Evolutionary conservation across 2,329 filamentous ascomycete genomes (phyloP), one percentile per base, ranked within the genome.

Genomic region (Phialocephala subalpina): DNA sequence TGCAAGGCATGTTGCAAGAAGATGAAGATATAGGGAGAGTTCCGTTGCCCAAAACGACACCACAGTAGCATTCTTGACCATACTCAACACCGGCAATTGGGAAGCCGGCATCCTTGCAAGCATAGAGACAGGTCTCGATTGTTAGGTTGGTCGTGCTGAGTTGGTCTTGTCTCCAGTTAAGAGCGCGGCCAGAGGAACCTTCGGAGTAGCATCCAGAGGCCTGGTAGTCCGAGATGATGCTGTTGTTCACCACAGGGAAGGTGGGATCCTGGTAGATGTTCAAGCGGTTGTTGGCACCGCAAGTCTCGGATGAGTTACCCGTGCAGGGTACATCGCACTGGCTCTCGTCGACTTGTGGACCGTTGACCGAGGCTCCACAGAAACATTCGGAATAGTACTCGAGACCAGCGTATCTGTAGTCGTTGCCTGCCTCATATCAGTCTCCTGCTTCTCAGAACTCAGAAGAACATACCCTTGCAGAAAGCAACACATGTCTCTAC

Each of bases 1-100:
- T 73, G 70, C 79, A 80, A 12, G 73, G 69, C 61, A 70, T 72
- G 49, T 77, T 75, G 67, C 78, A 80, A 27, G 73, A 63, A 60
- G 62, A 58, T 66, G 45, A 53, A 63, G 68, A 59, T 42, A 72
- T 29, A 8, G 69, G 62, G 4, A 55, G 25, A 12, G 76, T 77
- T 36, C 69, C 71, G 62, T 76, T 74, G 6, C 72, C 73, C 20
- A 81, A 72, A 1, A 76, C 75, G 52, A 75, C 75, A 60, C 78
- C 76, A 72, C 81, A 83, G 70, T 80, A 80, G 67, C 80, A 81
- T 69, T 81, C 76, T 58, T 75, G 72, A n/a, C 73, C 77, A 66
- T 72, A 76, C 65, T 79, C 76, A 8, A 80, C 69, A 49, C 80
- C 81, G 38, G 80, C 80, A 67, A 79, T 80, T 7, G 58, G 69